Conservation (phyloP, 1,284 basidiomycete genomes). For the Meripilus lineatus region DNA sequence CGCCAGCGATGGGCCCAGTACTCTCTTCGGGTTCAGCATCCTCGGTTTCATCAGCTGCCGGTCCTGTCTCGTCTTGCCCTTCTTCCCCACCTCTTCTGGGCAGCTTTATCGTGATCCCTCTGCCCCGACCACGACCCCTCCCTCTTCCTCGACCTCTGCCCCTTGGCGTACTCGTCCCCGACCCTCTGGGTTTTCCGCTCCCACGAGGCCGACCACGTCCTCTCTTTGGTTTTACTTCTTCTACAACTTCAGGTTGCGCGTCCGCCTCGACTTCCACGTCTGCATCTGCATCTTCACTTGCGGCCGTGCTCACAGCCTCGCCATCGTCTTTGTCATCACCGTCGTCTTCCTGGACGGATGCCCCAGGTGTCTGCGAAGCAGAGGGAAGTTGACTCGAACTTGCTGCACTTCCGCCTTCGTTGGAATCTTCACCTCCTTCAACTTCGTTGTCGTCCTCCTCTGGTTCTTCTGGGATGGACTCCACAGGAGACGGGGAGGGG, state of each 20-base stretch:
- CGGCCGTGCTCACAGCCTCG: slow-evolving; percentile 13
- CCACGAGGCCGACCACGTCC: slow-evolving; percentile 25
- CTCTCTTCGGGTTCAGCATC: slow-evolving; percentile 29
- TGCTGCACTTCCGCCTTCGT: slow-evolving; percentile 12
- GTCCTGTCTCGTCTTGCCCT: slow-evolving; percentile 29
- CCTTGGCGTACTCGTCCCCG: slow-evolving; percentile 20
- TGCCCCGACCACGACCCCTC: slow-evolving; percentile 38
- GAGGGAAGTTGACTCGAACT: slow-evolving; percentile 8
- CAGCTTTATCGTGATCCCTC: slow-evolving; percentile 30
- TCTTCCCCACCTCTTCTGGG: slow-evolving; percentile 37
- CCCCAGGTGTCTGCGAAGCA: slow-evolving; percentile 2
- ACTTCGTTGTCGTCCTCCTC: slow-evolving; percentile 5
- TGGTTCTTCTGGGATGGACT: not conserved
- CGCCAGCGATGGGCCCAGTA: slow-evolving; percentile 42
- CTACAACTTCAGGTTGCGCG: slow-evolving; percentile 5
- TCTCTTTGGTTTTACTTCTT: slow-evolving; percentile 12
- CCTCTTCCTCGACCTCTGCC: slow-evolving; percentile 40
- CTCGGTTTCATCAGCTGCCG: slow-evolving; percentile 18
- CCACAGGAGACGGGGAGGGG: not conserved
- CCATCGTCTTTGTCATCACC: slow-evolving; percentile 16
- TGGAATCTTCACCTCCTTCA: slow-evolving; percentile 12
- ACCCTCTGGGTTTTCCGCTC: slow-evolving; percentile 22
- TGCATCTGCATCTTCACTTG: not conserved
- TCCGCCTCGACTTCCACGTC: not conserved
- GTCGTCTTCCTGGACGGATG: not conserved